Conservation (phyloP, 495 filamentous ascomycete genomes). For the Xylona heveae region DNA sequence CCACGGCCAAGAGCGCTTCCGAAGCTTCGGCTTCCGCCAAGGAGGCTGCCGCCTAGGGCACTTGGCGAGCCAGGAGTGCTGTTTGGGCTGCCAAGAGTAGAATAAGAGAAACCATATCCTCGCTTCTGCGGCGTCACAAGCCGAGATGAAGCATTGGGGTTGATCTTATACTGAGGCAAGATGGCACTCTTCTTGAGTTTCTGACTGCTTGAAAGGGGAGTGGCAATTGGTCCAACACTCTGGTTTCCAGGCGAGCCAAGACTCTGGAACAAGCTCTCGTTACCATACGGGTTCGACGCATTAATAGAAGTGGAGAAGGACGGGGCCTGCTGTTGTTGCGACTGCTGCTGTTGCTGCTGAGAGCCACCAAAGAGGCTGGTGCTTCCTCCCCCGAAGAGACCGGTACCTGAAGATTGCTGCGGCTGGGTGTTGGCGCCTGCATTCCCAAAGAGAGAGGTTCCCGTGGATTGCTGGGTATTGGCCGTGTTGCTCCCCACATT, state of each 20-base stretch:
- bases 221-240: conserved; percentile 66
- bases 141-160: conserved; percentile 53
- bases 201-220: conserved; percentile 51
- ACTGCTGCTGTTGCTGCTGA: conserved; percentile 23
- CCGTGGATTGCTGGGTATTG: conserved; percentile 2
- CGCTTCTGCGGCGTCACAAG: conserved; percentile 62
- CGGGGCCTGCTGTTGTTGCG: conserved; percentile 36
- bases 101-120: conserved; percentile 78
- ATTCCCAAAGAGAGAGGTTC: conserved; percentile 18
- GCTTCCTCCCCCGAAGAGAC: conserved; percentile 5
- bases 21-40: conserved; percentile 45
- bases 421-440: conserved; percentile 11
- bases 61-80: conserved; percentile 43
- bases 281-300: conserved; percentile 64
- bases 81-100: conserved; percentile 62
- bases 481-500: conserved; percentile 8
- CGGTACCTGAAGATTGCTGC: conserved; percentile 16
- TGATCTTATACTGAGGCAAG: conserved; percentile 75
- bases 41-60: conserved; percentile 45
- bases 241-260: conserved; percentile 38
- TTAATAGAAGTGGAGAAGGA: conserved; percentile 59
- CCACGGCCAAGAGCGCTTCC: conserved; percentile 28
- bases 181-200: conserved; percentile 56
- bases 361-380: conserved; percentile 18
- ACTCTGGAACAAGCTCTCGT: conserved; percentile 53